Percentiles rank a stretch among this genome's conserved stretches.
Conservation (phyloP, 2,329 filamentous ascomycete species). For the Aureobasidium lini region DNA sequence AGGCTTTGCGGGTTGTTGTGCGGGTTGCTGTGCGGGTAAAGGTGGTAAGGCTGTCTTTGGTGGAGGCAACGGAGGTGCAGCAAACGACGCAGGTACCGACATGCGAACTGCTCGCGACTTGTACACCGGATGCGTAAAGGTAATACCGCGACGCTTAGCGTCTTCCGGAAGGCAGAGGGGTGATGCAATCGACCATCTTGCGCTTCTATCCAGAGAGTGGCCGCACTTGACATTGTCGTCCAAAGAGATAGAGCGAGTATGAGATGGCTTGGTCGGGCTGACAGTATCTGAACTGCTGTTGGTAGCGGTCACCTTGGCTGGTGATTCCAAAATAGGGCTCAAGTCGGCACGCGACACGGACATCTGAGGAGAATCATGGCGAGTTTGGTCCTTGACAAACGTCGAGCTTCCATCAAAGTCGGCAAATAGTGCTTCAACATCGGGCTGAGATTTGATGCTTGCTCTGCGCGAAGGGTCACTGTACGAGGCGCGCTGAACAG, state of each 20-base stretch:
- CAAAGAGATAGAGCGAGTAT: not conserved
- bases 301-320: not conserved
- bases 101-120: constrained; percentile 1
- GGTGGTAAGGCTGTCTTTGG: constrained; percentile 9
- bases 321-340: constrained; percentile 10
- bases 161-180: constrained; percentile 10
- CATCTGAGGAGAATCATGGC: constrained; percentile 6
- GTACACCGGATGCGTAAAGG: not conserved
- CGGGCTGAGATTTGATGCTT: constrained; percentile 6
- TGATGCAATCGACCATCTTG: constrained; percentile 24
- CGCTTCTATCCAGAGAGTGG: not conserved
- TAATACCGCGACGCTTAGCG: not conserved
- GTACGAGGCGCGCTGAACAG: not conserved
- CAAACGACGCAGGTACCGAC: constrained; percentile 7
- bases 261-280: not conserved
- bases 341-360: not conserved
- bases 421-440: constrained; percentile 9
- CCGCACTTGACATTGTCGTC: not conserved
- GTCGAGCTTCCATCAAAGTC: constrained; percentile 8
- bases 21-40: not conserved
- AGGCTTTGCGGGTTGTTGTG: not conserved
- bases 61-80: constrained; percentile 14
- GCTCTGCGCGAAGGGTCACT: not conserved
- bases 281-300: not conserved
- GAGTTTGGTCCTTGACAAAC: constrained; percentile 4